Evolutionary conservation across 2,329 filamentous ascomycete species (phyloP).

Genomic region (Paecilomyces formosus): DNA sequence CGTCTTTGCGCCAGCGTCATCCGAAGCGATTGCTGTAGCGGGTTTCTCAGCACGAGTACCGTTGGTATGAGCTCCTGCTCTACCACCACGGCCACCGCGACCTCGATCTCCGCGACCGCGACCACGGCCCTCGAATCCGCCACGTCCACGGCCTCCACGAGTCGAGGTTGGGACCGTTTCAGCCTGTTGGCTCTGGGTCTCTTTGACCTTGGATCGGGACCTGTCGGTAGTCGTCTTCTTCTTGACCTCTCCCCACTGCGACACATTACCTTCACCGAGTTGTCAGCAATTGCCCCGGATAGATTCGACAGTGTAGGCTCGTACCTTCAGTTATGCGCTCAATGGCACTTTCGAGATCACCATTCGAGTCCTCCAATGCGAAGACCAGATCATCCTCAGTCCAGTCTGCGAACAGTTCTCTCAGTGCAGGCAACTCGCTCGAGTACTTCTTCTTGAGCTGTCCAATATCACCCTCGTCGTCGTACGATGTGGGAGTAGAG

Average conservation of each 20-base stretch:
- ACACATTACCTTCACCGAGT: constrained; percentile 37
- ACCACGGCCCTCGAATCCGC: constrained; percentile 39
- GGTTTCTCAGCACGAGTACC: constrained; percentile 33
- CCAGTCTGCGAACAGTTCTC: constrained; percentile 93
- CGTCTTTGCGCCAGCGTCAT: constrained; percentile 6
- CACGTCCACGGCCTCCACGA: constrained; percentile 39
- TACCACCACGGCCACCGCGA: constrained; percentile 40
- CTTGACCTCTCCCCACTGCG: constrained; percentile 47
- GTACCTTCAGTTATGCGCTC: constrained; percentile 46
- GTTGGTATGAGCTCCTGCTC: constrained; percentile 35
- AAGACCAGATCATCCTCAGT: constrained; percentile 91
- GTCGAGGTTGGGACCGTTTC: constrained; percentile 26
- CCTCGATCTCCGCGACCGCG: constrained; percentile 42
- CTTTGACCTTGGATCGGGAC: constrained; percentile 40
- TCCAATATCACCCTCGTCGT: constrained; percentile 83
- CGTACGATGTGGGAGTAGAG: constrained; percentile 52
- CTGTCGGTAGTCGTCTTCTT: constrained; percentile 43
- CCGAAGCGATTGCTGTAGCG: constrained; percentile 15
- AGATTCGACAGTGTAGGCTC: constrained; percentile 1
- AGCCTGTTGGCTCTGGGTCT: constrained; percentile 25
- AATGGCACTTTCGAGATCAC: constrained; percentile 42
- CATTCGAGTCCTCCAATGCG: constrained; percentile 69
- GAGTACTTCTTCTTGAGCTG: constrained; percentile 88
- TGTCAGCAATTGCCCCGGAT: background rate
- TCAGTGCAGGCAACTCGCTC: constrained; percentile 69